Base-by-base conservation (phyloP, 2,329 filamentous ascomycete species). In the Cercospora canescens region DNA sequence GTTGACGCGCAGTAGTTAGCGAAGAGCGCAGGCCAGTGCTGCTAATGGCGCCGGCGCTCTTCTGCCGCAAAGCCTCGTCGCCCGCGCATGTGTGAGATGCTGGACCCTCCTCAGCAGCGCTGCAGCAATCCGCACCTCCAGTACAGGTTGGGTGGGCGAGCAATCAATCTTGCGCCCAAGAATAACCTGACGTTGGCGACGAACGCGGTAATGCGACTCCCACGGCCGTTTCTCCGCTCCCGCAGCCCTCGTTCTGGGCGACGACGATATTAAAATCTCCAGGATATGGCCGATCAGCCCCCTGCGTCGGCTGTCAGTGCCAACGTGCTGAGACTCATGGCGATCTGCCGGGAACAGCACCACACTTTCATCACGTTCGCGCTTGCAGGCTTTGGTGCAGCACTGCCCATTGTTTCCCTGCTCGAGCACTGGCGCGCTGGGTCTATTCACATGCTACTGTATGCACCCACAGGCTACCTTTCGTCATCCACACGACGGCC, bases 391-490 rank as follows among this genome's bases (percentile, higher is more conserved):
- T 41, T 6, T 26, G n/a, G 55, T 26, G 34, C 32, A 30, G 50
- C 21, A 39, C 67, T 64, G 64, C 21, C 64, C 48, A 59, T 48
- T 48, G 62, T 37, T 65, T 62, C 58, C 57, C 56, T 41, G 26
- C 45, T 52, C 45, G 45, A 52, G 45, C 45, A 52, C 45, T 52
- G 45, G 45, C 45, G 45, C 24, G 24, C 45, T 16, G 12, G 9
- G 45, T 6, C 45, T 14, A 50, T 45, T 32, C 39, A 60, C 55
- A 65, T 64, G 67, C 64, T n/a, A n/a, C n/a, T n/a, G n/a, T n/a
- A n/a, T n/a, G n/a, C 64, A 60, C 62, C 59, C 60, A 21, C 58
- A 62, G 61, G 61, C 37, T 58, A 18, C 39, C 61, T 65, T 59
- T 66, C 68, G 60, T 65, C 64, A 64, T 65, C 21, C 24, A 3